phyloP scores from a whole-genome alignment of 441 rosid genomes.

The Adansonia grandidieri region DNA sequence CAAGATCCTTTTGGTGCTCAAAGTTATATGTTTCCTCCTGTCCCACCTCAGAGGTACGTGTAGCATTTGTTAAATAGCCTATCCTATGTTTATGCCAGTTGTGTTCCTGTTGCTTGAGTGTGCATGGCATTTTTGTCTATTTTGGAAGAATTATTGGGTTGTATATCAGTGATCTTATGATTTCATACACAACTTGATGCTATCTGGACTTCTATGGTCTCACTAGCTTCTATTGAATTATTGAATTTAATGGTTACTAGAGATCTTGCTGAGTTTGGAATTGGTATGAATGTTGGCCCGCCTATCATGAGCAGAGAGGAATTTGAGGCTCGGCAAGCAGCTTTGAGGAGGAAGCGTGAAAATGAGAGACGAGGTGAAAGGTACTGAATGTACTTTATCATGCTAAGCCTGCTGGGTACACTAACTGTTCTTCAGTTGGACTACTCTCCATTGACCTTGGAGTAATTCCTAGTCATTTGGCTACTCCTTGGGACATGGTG shows the following conservation, averaged over 20 bases:
- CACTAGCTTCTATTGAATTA: not conserved
- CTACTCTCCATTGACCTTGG: constrained; percentile 1
- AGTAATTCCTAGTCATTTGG: constrained; percentile 6
- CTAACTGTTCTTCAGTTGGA: not conserved
- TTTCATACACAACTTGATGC: constrained; percentile 2
- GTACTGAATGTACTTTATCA: constrained; percentile 38
- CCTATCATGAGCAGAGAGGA: constrained; percentile 92
- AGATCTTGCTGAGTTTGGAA: constrained; percentile 81
- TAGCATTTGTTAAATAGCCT: not conserved
- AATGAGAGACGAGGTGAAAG: constrained; percentile 80
- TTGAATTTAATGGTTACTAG: constrained; percentile 40
- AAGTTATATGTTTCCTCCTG: constrained; percentile 60
- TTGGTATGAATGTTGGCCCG: constrained; percentile 77
- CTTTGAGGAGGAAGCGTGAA: constrained; percentile 82
- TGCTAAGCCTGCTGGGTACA: not conserved
- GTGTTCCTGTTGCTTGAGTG: not conserved
- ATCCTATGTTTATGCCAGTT: not conserved
- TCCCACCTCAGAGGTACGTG: constrained; percentile 67
- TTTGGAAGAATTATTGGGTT: not conserved
- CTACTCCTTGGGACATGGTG: not conserved
- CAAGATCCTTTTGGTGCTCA: constrained; percentile 70
- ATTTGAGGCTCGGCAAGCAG: constrained; percentile 91
- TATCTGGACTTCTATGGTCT: not conserved
- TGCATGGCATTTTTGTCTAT: constrained; percentile 8
- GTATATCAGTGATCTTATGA: not conserved